A percentile compares a stretch with the other conserved stretches of the same genome.
These are phyloP conservation scores for Sarocladium brachiariae DNA, from an alignment of 2,329 filamentous ascomycete species.

Conservation along the genomic window DNA sequence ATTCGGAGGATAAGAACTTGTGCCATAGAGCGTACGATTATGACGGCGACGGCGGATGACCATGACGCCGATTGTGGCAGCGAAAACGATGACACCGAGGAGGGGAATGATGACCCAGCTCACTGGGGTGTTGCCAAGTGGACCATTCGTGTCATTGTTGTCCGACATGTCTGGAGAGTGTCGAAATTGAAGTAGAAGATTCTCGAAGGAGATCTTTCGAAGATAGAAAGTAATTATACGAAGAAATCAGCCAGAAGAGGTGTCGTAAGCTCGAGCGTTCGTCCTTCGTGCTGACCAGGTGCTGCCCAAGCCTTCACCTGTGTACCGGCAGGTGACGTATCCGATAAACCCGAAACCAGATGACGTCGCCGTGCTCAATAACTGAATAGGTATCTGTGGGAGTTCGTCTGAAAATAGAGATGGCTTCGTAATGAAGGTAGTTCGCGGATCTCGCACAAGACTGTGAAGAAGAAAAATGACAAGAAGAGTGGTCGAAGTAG, in stretches of 20 bases:
- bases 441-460: too few species aligned
- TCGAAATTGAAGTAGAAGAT: not conserved
- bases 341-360: not conserved
- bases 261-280: not conserved
- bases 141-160: slow-evolving; percentile 1
- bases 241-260: not conserved
- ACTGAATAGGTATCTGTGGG: not conserved
- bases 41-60: slow-evolving; percentile 34
- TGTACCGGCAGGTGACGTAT: not conserved
- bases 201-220: not conserved
- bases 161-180: slow-evolving; percentile 8
- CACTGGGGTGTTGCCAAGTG: slow-evolving; percentile 32
- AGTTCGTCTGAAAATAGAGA: not conserved
- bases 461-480: too few species aligned
- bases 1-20: not conserved
- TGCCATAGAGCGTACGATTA: slow-evolving; percentile 2
- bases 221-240: not conserved
- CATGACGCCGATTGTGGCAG: slow-evolving; percentile 31
- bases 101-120: slow-evolving; percentile 49
- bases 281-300: too few species aligned
- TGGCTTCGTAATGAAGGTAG: too few species aligned
- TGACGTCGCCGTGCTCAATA: not conserved
- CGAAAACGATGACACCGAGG: slow-evolving; percentile 35
- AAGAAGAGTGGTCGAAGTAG: not conserved
- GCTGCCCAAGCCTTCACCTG: not conserved